Evolutionary conservation across 2,329 filamentous ascomycete species (phyloP).

Genomic region (Trichophyton mentagrophytes): DNA sequence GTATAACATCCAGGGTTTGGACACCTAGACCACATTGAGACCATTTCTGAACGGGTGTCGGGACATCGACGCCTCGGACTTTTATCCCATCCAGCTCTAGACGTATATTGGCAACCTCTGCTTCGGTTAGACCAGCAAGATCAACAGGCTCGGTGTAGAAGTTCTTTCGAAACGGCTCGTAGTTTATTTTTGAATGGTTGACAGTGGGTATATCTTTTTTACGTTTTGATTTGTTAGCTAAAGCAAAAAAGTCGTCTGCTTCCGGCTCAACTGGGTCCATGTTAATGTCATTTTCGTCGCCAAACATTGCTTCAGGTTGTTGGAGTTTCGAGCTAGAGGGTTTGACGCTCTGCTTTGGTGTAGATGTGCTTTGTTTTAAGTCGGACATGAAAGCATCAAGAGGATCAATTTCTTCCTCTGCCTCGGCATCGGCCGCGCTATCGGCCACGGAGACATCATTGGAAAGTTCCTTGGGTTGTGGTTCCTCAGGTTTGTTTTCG

Average conservation of each 20-base stretch:
- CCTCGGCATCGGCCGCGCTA: slow-evolving; percentile 21
- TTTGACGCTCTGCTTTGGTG: slow-evolving; percentile 24
- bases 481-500: slow-evolving; percentile 12
- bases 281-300: slow-evolving; percentile 62
- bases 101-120: slow-evolving; percentile 68
- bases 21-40: slow-evolving; percentile 84
- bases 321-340: slow-evolving; percentile 38
- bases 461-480: background rate
- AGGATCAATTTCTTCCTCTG: slow-evolving; percentile 60
- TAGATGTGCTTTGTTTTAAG: slow-evolving; percentile 40
- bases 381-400: slow-evolving; percentile 94
- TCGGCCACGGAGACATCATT: slow-evolving; percentile 5
- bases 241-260: slow-evolving; percentile 51
- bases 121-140: slow-evolving; percentile 67
- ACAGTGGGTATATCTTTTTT: slow-evolving; percentile 89
- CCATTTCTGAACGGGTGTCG: slow-evolving; percentile 92
- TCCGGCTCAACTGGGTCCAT: slow-evolving; percentile 50
- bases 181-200: slow-evolving; percentile 74
- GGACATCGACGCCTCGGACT: slow-evolving; percentile 73
- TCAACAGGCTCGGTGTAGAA: slow-evolving; percentile 91
- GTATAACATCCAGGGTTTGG: slow-evolving; percentile 75
- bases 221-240: slow-evolving; percentile 57
- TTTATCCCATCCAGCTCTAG: slow-evolving; percentile 92
- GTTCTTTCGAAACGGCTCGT: slow-evolving; percentile 78
- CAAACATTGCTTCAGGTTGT: slow-evolving; percentile 75